Base-by-base conservation (phyloP, 108 stramenopile genomes). In the Aurantiochytrium sp. region DNA sequence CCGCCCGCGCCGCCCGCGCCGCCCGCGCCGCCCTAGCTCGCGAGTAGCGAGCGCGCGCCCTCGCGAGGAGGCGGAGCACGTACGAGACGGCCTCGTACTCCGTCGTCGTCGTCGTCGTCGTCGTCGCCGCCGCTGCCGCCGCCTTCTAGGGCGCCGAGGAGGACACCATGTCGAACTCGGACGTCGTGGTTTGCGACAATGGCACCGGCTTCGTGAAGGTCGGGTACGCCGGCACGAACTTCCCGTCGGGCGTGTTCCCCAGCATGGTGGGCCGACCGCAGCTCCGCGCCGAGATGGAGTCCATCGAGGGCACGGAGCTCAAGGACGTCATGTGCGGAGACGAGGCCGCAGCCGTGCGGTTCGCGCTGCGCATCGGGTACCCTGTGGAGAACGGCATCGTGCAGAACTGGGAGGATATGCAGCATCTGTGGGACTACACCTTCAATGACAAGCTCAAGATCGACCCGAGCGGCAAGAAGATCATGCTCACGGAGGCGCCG, bases 341-440 rank as follows among this genome's bases (percentile, higher is more conserved):
- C 27, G 87, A 87, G 39, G 94, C 94, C 19, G 92, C 93, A 4
- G 93, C 93, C 22, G 93, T 91, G 3, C 89, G 94, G 17, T 92
- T 88, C 41, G 90, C 92, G 42, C 87, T 94, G 4, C 93, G 93
- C 24, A 92, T 88, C 85, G 85, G 50, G 42, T 93, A 93, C 88
- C 93, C 93, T 1, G 93, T 94, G 17, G 91, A 93, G 48, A 93
- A 94, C 85, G 94, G 94, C 21, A 94, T 94, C 53, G 92, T 94
- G 48, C 86, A 89, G 65, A 93, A 93, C 93, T 94, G 94, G 94
- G 94, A 93, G 34, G 94, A 94, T 59, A 94, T 94, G 94, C 91
- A 93, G 69, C 89, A 92, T 37, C 89, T 94, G 37, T 94, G 94
- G 94, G 93, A 94, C 90, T 94, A 94, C 92, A 93, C 93, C 3